Conservation (phyloP, 129 eudicot species). For the carrot (Daucus carota) region DH1_v3.0 NC_030385.2:36020501-36021000, state of each 20-base stretch:
- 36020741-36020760: slow-evolving; percentile 17
- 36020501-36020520: background rate
- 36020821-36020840: slow-evolving; percentile 23
- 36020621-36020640: background rate
- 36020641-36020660: background rate
- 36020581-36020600: too few species aligned
- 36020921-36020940: slow-evolving; percentile 22
- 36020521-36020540: too few species aligned
- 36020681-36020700: background rate
- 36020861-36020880: slow-evolving; percentile 7
- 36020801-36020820: slow-evolving; percentile 9
- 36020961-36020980: slow-evolving; percentile 96
- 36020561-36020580: background rate
- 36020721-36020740: slow-evolving; percentile 53
- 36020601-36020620: background rate
- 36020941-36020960: background rate
- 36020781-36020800: slow-evolving; percentile 12
- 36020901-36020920: background rate
- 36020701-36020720: slow-evolving; percentile 14
- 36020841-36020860: slow-evolving; percentile 15
- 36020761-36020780: slow-evolving; percentile 42
- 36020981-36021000: slow-evolving; percentile 78
- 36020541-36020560: background rate
- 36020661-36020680: background rate
- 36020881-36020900: background rate